These are phyloP conservation scores for Stephania japonica DNA, from an alignment of 164 flowering plant genomes.

Conservation along the genomic window DNA sequence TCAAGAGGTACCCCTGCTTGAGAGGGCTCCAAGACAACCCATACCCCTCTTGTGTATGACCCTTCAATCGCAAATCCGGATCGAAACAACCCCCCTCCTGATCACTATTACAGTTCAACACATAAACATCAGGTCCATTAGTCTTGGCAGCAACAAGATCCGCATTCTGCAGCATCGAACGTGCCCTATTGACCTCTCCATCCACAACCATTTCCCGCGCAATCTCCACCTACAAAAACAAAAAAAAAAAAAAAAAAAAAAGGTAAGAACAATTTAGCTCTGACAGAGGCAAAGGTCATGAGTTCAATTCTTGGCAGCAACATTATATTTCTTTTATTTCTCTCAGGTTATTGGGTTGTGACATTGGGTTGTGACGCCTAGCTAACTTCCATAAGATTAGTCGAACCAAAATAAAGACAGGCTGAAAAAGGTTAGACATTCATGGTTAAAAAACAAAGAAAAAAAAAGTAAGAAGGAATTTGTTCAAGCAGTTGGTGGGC, in stretches of 20 bases:
- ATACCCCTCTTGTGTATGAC: constrained; percentile 88
- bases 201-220: constrained; percentile 58
- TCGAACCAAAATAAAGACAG: no score
- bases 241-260: not conserved
- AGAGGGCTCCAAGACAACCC: constrained; percentile 88
- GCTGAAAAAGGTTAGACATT: no score
- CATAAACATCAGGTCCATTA: constrained; percentile 54
- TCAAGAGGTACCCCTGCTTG: constrained; percentile 71
- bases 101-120: constrained; percentile 56
- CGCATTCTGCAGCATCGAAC: constrained; percentile 79
- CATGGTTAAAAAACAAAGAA: not conserved
- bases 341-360: no score
- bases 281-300: no score
- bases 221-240: constrained; percentile 52
- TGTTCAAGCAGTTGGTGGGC: constrained; percentile 28
- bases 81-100: constrained; percentile 33
- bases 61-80: constrained; percentile 75
- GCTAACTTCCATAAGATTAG: no score
- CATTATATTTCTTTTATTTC: no score
- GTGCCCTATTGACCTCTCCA: constrained; percentile 85
- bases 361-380: no score
- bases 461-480: constrained; percentile 10
- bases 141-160: constrained; percentile 76
- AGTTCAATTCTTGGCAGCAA: no score
- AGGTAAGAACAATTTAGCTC: not conserved